Conservation (phyloP, 805 yeast genomes). For the Teunomyces funiuensis region DNA sequence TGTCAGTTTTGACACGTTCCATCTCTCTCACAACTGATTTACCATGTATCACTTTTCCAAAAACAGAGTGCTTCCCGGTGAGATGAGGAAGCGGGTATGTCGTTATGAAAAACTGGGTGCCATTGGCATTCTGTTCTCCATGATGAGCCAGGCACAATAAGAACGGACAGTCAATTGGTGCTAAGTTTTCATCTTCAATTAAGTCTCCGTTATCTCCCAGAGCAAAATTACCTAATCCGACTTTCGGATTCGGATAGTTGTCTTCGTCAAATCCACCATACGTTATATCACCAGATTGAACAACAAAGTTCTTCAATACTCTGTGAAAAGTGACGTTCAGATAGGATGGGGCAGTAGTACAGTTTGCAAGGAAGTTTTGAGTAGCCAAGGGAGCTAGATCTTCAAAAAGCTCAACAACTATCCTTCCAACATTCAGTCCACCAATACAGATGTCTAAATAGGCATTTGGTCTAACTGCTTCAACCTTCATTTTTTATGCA, state of each 20-base stretch:
- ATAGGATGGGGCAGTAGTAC: slow-evolving; percentile 33
- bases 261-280: slow-evolving; percentile 27
- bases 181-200: slow-evolving; percentile 61
- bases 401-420: slow-evolving; percentile 55
- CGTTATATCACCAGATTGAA: slow-evolving; percentile 65
- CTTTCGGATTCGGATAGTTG: slow-evolving; percentile 22
- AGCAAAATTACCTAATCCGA: slow-evolving; percentile 38
- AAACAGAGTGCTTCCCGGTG: slow-evolving; percentile 71
- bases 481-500: slow-evolving; percentile 28
- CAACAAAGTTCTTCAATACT: slow-evolving; percentile 64
- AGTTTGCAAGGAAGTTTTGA: slow-evolving; percentile 49
- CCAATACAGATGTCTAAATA: slow-evolving; percentile 57
- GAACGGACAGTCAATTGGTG: slow-evolving; percentile 46
- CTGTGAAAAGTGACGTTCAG: slow-evolving; percentile 56
- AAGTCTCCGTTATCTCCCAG: slow-evolving; percentile 18
- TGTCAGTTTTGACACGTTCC: slow-evolving; percentile 47
- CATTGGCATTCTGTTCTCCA: slow-evolving; percentile 48
- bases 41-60: slow-evolving; percentile 70
- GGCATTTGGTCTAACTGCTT: slow-evolving; percentile 26
- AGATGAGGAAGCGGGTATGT: slow-evolving; percentile 72
- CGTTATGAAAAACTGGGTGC: slow-evolving; percentile 70
- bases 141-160: slow-evolving; percentile 65
- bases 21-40: slow-evolving; percentile 67
- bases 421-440: slow-evolving; percentile 48
- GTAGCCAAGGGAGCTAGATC: slow-evolving; percentile 57